Evolutionary conservation across 352 stramenopile species (phyloP).

Genomic region (Phytophthora litchii): DNA sequence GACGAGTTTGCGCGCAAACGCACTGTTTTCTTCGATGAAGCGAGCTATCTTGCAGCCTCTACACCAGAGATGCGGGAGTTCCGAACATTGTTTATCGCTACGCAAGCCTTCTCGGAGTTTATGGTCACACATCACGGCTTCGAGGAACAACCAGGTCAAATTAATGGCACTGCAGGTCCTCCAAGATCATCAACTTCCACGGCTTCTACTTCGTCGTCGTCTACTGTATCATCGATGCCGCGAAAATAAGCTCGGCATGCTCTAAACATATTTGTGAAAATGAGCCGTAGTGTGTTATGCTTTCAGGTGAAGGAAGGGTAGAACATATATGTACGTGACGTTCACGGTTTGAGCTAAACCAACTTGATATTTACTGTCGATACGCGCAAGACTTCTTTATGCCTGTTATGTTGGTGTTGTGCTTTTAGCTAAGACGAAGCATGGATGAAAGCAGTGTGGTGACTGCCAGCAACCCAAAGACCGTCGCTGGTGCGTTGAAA

Average conservation of each 20-base stretch:
- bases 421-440: slow-evolving; percentile 21
- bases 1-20: slow-evolving; percentile 82
- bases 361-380: slow-evolving; percentile 23
- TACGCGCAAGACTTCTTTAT: background rate
- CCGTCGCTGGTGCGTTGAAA: slow-evolving; percentile 20
- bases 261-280: slow-evolving; percentile 27
- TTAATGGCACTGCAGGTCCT: slow-evolving; percentile 9
- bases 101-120: slow-evolving; percentile 86
- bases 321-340: slow-evolving; percentile 32
- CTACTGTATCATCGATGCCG: slow-evolving; percentile 27
- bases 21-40: slow-evolving; percentile 87
- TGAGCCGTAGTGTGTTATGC: slow-evolving; percentile 20
- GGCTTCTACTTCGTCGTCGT: slow-evolving; percentile 24
- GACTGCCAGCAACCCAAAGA: slow-evolving; percentile 33
- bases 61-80: slow-evolving; percentile 79
- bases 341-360: slow-evolving; percentile 21
- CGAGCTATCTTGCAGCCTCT: slow-evolving; percentile 82
- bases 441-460: slow-evolving; percentile 34
- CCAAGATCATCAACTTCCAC: slow-evolving; percentile 24
- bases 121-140: slow-evolving; percentile 85
- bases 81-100: slow-evolving; percentile 84
- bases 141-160: slow-evolving; percentile 56
- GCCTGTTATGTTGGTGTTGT: background rate
- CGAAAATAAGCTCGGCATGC: slow-evolving; percentile 16
- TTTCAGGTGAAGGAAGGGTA: slow-evolving; percentile 15